Conservation (phyloP, 257 asterid genomes). For the Nicotiana undulata region DNA sequence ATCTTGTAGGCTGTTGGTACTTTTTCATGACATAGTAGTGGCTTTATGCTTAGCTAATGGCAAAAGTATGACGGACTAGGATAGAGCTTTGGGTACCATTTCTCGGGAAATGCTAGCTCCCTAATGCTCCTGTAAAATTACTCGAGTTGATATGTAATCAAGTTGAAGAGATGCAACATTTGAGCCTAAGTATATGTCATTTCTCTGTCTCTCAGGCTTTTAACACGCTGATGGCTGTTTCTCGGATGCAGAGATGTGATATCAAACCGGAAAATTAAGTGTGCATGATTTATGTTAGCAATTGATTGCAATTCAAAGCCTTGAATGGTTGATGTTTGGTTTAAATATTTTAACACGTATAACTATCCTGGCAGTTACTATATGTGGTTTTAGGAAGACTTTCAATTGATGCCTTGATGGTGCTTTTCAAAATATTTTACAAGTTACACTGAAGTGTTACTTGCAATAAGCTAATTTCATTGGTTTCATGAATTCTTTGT, state of each 20-base stretch:
- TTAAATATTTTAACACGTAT: neutral
- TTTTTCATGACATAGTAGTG: neutral
- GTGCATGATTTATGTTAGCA: neutral
- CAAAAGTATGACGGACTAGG: neutral
- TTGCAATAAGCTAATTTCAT: neutral
- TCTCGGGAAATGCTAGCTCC: neutral
- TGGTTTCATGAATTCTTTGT: conserved; percentile 5
- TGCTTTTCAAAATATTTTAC: neutral
- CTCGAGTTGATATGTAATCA: neutral
- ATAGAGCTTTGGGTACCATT: neutral
- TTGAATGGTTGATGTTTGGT: neutral
- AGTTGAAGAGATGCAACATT: neutral
- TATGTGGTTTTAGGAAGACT: neutral
- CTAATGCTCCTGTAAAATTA: neutral
- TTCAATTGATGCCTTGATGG: neutral
- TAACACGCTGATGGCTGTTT: neutral
- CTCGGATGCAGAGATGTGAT: neutral
- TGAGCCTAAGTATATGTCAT: neutral
- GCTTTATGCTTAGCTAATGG: neutral
- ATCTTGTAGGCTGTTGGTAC: neutral
- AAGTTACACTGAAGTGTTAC: neutral
- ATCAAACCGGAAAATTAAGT: neutral
- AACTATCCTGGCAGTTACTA: neutral
- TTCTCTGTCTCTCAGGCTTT: neutral
- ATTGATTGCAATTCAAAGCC: neutral